Evolutionary conservation across 2,329 filamentous ascomycete species (phyloP).

Genomic region (Penicillium sp.): DNA sequence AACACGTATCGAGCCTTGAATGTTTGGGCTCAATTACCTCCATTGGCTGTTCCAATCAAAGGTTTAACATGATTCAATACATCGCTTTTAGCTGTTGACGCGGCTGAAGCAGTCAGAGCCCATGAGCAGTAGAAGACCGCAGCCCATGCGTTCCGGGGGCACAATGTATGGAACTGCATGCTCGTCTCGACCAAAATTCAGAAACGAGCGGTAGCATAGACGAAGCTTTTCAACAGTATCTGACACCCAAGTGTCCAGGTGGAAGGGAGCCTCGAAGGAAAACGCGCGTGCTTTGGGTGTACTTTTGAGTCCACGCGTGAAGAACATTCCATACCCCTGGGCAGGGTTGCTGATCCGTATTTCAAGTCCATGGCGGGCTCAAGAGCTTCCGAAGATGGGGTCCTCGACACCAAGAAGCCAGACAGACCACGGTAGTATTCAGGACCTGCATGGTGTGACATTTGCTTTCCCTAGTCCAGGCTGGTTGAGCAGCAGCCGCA

Average conservation of each 20-base stretch:
- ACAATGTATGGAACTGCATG: conserved; percentile 7
- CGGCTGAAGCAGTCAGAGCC: conserved; percentile 1
- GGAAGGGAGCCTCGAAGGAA: no score
- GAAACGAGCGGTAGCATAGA: neutral
- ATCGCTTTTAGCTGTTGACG: conserved; percentile 19
- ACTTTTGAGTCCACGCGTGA: conserved; percentile 11
- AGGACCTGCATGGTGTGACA: conserved; percentile 6
- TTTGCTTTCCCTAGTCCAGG: neutral
- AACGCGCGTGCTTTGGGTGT: no score
- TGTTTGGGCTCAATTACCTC: conserved; percentile 24
- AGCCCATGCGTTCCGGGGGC: conserved; percentile 2
- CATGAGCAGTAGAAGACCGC: conserved; percentile 9
- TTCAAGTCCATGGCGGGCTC: neutral
- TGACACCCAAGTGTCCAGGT: no score
- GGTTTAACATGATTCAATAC: conserved; percentile 44
- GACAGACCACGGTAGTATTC: conserved; percentile 5
- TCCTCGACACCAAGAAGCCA: no score
- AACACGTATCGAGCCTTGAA: no score
- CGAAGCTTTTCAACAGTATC: no score
- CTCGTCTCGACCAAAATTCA: neutral
- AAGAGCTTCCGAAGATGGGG: no score
- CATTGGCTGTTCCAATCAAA: conserved; percentile 51
- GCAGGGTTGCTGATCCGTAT: conserved; percentile 6
- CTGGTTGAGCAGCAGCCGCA: neutral
- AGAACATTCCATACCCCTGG: conserved; percentile 13